These are phyloP conservation scores for Trichophyton mentagrophytes DNA, from an alignment of 2,329 filamentous ascomycete species.

Conservation along the genomic window DNA sequence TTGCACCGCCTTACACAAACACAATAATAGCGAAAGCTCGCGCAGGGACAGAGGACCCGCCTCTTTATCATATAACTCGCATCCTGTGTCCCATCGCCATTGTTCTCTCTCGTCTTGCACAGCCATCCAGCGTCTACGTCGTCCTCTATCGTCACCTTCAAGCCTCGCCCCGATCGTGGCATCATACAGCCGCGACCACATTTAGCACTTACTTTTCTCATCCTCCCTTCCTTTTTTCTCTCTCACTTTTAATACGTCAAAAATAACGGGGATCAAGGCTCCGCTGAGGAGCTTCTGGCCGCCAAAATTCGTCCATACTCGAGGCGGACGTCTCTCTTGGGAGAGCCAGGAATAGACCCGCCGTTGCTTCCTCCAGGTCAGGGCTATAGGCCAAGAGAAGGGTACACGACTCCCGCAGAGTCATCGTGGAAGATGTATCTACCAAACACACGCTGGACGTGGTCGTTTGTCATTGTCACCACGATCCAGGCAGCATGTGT, in stretches of 20 bases:
- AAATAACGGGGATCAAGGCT: conserved; percentile 16
- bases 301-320: conserved; percentile 46
- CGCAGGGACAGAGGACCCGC: background rate
- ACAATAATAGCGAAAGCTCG: background rate
- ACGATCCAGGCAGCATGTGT: conserved; percentile 66
- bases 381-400: conserved; percentile 42
- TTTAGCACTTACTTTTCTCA: too few species aligned
- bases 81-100: background rate
- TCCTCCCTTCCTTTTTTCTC: background rate
- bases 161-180: background rate
- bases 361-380: conserved; percentile 36
- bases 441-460: conserved; percentile 77
- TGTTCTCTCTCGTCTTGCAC: background rate
- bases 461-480: conserved; percentile 65
- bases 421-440: conserved; percentile 51
- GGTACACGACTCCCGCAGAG: conserved; percentile 31
- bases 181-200: background rate
- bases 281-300: conserved; percentile 28
- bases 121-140: background rate
- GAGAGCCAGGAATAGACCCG: conserved; percentile 41
- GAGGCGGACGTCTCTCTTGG: conserved; percentile 46
- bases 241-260: background rate
- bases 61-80: background rate
- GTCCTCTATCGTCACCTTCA: background rate
- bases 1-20: conserved; percentile 1